These are phyloP conservation scores for Rhodotorula sp. DNA, from an alignment of 1,284 basidiomycete genomes.

Conservation along the genomic window DNA sequence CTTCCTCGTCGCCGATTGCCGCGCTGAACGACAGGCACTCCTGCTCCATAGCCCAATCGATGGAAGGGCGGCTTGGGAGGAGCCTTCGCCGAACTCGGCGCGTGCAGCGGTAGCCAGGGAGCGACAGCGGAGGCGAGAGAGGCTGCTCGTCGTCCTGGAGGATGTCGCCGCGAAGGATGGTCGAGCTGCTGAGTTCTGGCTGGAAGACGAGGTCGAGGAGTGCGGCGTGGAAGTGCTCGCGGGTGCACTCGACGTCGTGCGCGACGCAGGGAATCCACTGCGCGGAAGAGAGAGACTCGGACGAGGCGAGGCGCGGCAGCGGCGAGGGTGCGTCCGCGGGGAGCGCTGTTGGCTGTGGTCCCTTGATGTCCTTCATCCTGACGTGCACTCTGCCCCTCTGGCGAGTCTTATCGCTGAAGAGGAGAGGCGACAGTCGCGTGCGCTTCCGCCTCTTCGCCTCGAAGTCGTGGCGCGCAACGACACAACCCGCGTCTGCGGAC, in stretches of 20 bases:
- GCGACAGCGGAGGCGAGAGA: neutral
- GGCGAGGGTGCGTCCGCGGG: constrained; percentile 3
- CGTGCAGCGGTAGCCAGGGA: constrained; percentile 51
- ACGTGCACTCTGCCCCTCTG: too few relatives aligned
- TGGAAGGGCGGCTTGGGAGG: constrained; percentile 68
- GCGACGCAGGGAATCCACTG: constrained; percentile 12
- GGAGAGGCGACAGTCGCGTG: too few relatives aligned
- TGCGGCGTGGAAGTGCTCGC: constrained; percentile 11
- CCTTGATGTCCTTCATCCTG: neutral
- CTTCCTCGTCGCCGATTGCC: constrained; percentile 11
- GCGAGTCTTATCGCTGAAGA: too few relatives aligned
- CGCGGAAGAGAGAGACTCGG: neutral
- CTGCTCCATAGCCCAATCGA: constrained; percentile 69
- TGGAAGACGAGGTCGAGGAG: constrained; percentile 60
- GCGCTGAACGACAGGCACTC: constrained; percentile 65
- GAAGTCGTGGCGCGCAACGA: too few relatives aligned
- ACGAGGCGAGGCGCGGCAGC: constrained; percentile 2
- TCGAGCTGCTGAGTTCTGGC: constrained; percentile 78
- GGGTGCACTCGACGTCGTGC: neutral
- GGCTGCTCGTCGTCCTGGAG: constrained; percentile 54
- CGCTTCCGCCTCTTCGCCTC: too few relatives aligned
- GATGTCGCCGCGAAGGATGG: constrained; percentile 73
- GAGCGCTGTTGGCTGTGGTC: neutral
- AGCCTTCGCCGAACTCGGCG: constrained; percentile 64
- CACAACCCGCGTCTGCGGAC: too few relatives aligned